Conservation (phyloP, 306 rosid species). For the Glycine tomentella region DNA sequence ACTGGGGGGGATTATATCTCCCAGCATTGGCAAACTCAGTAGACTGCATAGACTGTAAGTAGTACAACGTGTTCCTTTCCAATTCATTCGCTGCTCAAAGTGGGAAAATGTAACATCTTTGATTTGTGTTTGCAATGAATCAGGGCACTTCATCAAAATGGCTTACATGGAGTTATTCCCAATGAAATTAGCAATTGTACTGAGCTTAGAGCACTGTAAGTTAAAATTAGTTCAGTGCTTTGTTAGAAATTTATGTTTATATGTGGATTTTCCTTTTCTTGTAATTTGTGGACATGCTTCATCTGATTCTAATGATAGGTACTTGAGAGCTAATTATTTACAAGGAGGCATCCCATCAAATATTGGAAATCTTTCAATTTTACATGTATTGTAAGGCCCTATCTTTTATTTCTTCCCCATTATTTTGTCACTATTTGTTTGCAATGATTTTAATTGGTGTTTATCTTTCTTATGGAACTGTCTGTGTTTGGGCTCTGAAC, state of each 20-base stretch:
- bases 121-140: constrained; percentile 34
- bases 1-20: constrained; percentile 87
- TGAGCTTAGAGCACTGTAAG: constrained; percentile 94
- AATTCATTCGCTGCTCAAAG: background rate
- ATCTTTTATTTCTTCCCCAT: background rate
- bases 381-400: constrained; percentile 78
- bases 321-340: constrained; percentile 89
- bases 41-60: constrained; percentile 92
- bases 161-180: constrained; percentile 92
- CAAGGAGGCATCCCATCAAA: constrained; percentile 92
- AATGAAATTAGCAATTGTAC: constrained; percentile 79
- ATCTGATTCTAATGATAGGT: constrained; percentile 57
- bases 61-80: background rate
- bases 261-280: background rate
- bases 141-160: constrained; percentile 96
- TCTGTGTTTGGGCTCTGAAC: background rate
- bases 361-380: constrained; percentile 87
- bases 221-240: constrained; percentile 15
- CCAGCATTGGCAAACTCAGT: constrained; percentile 91
- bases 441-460: background rate
- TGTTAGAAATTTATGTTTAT: background rate
- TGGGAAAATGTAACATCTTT: background rate
- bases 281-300: constrained; percentile 11
- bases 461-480: background rate
- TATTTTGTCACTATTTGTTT: background rate